Evolutionary conservation across 2,329 filamentous ascomycete genomes (phyloP), one percentile per base, ranked within the genome.

Genomic region (Penicillium freii): DNA sequence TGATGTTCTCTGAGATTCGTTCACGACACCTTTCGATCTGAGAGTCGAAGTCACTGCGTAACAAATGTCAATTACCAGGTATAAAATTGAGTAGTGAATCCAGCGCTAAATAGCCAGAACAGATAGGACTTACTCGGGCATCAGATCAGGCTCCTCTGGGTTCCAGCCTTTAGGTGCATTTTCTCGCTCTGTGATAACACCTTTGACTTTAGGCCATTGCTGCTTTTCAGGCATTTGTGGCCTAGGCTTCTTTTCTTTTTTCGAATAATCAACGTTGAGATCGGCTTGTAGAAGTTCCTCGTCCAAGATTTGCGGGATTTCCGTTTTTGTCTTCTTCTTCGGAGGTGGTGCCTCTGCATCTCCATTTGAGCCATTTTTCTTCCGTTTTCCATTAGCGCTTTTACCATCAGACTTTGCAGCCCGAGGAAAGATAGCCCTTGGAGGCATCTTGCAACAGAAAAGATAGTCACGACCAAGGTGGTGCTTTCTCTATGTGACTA

Each of bases 161-260:
- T 36, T 53, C 51, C 51, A 53, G 8, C 50, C 50, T 36, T 43
- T 38, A n/a, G 50, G 50, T 25, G 40, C 19, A 23, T 53, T n/a
- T 23, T 46, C 40, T 7, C 17, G 40, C 11, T 53, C 31, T 11
- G 11, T 27, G 25, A 46, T 29, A 3, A 31, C 17, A 15, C 3
- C 11, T n/a, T 23, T 19, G 11, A 53, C 40, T 9, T 6, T 34
- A 23, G 7, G 7, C 50, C 50, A 46, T 27, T 46, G 1, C 23
- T 36, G 15, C n/a, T 46, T 53, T 8, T 53, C 38, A 7, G 33
- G 46, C 33, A 38, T 49, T 49, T 38, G 21, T 13, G 5, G 5
- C 19, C 15, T n/a, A n/a, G 19, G 31, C 17, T 19, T 34, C 23
- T 49, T 49, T 25, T 17, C 19, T 27, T 1, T 38, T 10, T 19